Evolutionary conservation across 441 rosid genomes (phyloP), one percentile per base, ranked within the genome.

Genomic region (Populus tomentosa): DNA sequence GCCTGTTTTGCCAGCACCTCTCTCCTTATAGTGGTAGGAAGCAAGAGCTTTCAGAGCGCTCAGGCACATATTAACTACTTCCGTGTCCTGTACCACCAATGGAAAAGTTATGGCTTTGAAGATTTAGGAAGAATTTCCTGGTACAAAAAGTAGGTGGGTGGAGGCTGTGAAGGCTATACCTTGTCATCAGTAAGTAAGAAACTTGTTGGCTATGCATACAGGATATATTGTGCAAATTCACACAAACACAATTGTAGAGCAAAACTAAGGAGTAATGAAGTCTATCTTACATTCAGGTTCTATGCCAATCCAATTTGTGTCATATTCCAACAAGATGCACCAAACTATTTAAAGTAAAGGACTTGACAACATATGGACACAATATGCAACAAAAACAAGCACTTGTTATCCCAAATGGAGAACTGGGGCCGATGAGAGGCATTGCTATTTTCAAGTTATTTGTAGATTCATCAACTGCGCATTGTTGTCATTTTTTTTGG

Each of bases 1-100:
- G 69, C 99, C 99, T 38, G 82, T 33, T 70, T 84, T 87, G 24
- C 98, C 96, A 35, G 87, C 80, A 82, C 63, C 80, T 7, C 84
- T 90, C 79, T 94, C 98, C 84, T 89, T 93, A 87, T 89, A 90
- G 86, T 96, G 97, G 87, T 90, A 92, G 66, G 98, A 88, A 66
- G 99, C 97, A 74, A 96, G 93, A 62, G 96, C 98, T 85, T 86
- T 90, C 14, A 96, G 88, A 76, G 98, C 93, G 85, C 89, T 91
- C 77, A 94, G 86, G 87, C 97, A 92, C 98, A 96, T 94, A 79
- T 90, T 88, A 61, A 94, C 94, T 63, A 96, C 85, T 72, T 96
- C 98, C 0, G 90, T 78, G 73, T 96, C 99, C 99, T 94, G 77
- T 71, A 64, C 72, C 56, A 62, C n/a, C 50, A 65, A 69, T 33